Evolutionary conservation across 441 rosid species (phyloP).

Genomic region (Dalechampia spathulata): DNA sequence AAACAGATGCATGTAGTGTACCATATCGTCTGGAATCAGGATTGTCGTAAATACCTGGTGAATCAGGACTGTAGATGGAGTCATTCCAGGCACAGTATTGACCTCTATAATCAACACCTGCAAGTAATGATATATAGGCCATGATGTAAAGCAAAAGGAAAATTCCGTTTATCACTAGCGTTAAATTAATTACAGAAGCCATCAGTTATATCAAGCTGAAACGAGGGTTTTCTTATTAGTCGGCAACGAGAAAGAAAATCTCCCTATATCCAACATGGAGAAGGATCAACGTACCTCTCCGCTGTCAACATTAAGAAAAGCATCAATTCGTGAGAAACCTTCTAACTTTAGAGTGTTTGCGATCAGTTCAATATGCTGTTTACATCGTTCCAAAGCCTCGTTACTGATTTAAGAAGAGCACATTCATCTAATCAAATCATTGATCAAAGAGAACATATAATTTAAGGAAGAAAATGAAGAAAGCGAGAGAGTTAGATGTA

Average conservation of each 20-base stretch:
- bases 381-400: conserved; percentile 60
- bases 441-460: conserved; percentile 1
- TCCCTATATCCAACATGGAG: not conserved
- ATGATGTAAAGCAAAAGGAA: not conserved
- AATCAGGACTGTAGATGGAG: conserved; percentile 91
- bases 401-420: conserved; percentile 34
- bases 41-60: conserved; percentile 57
- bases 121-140: conserved; percentile 15
- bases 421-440: conserved; percentile 2
- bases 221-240: not conserved
- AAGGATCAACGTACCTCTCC: conserved; percentile 63
- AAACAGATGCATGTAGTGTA: not conserved
- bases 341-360: conserved; percentile 69
- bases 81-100: conserved; percentile 91
- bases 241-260: not conserved
- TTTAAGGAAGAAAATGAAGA: not conserved
- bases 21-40: not conserved
- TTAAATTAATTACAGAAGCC: too few species aligned
- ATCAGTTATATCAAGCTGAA: too few species aligned
- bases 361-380: conserved; percentile 65
- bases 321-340: conserved; percentile 92
- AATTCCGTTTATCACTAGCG: not conserved
- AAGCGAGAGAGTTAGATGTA: not conserved
- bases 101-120: conserved; percentile 88
- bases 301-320: conserved; percentile 78